Base-by-base conservation (phyloP, 23 red algal genomes). In the Agarophyton chilense region DNA sequence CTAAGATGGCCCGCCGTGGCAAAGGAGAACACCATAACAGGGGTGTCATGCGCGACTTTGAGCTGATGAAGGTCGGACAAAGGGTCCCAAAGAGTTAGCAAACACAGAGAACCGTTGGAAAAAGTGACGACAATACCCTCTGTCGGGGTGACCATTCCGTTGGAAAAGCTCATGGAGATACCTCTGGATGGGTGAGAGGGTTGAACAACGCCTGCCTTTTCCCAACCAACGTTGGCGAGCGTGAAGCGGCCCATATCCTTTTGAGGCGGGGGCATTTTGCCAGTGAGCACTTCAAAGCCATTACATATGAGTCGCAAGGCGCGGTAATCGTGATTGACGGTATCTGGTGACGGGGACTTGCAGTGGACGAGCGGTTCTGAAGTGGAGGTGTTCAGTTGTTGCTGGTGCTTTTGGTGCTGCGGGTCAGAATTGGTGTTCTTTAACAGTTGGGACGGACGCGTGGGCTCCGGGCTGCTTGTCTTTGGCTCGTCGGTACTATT, bases 221-320 rank as follows among this genome's bases (percentile, higher is more conserved):
- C 87, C 88, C 95, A 93, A 17, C 71, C 76, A 13, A 97, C 89
- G n/a, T 89, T 55, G 10, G 90, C 78, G 3, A 85, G 77, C 63
- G 87, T 89, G 39, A 83, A 97, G n/a, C 72, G 60, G 1, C 92
- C 86, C 65, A 82, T 83, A 18, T 65, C 35, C 41, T 68, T 64
- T 44, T 52, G 40, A 4, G 76, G 77, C 2, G 92, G 84, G 33
- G 88, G 88, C 88, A 91, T 91, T 57, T 91, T 91, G 26, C 92
- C 86, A 24, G 92, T 95, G 25, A 95, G 77, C 40, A 95, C 92
- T 36, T 95, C 92, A 83, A 95, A 95, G n/a, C 92, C 92, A 79
- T 95, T 95, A 56, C 92, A 90, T 21, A 95, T 76, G 41, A 89
- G 80, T 19, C 89, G 84, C 54, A 90, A 41, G 10, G 74, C 67